Evolutionary conservation across 179 eudicot genomes (phyloP), one percentile per base, ranked within the genome.

Genomic region (Spergularia azorica): DNA sequence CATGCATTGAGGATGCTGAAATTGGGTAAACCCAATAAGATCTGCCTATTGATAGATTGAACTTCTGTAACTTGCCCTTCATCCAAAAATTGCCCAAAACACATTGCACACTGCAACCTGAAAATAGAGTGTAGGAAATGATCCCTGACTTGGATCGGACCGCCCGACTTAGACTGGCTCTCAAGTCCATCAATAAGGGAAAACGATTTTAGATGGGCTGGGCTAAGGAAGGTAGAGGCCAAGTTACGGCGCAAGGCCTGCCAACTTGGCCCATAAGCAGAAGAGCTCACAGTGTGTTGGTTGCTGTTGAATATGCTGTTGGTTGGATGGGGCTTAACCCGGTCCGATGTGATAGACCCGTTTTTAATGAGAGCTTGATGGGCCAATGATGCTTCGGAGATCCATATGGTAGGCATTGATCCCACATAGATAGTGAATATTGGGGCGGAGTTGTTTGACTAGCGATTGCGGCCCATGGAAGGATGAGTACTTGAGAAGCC

Each of bases 191-290:
- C 17, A 3, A 67, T 14, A 14, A 76, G 64, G 72, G 72, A 16
- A 41, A 75, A 66, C 0, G 64, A 65, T 9, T 36, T 56, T 4
- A 66, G 14, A 38, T 41, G 64, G 54, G 64, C 5, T 59, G 72
- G 65, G 64, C 73, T 76, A 18, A 76, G 79, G 15, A 76, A 76
- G 7, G 67, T 57, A 21, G 79, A 38, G 20, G 78, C 72, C n/a
- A 66, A 75, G 36, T 72, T 72, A 18, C 76, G 76, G 43, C 76
- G 76, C 18, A 72, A n/a, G 11, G 76, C 76, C 16, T 72, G 76
- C 76, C 76, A 72, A 41, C 38, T 58, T 11, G 76, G 56, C 38
- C 76, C 66, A 17, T 72, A 72, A 72, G 55, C 66, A 5, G 76
- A 65, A 3, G 76, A 72, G 76, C 55, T 58, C 48, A 70, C 74